Evolutionary conservation across 2,329 filamentous ascomycete species (phyloP).

Genomic region (Beauveria sp.): DNA sequence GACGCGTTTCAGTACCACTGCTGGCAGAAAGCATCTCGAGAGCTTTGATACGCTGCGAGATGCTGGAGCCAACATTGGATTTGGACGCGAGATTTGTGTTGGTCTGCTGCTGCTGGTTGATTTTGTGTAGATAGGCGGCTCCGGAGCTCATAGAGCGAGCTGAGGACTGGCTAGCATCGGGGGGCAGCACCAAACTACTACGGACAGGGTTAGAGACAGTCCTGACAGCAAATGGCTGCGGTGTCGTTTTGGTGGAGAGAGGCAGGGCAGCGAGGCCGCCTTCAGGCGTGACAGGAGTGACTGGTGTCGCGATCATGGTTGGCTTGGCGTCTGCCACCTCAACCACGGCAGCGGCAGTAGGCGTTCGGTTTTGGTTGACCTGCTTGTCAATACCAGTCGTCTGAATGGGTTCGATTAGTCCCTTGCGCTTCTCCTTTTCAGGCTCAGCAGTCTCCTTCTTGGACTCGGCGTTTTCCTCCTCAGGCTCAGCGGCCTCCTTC

Average conservation of each 20-base stretch:
- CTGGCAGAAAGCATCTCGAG: constrained; percentile 65
- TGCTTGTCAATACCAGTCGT: constrained; percentile 37
- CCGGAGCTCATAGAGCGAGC: constrained; percentile 50
- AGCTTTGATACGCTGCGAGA: constrained; percentile 90
- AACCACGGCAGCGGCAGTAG: constrained; percentile 39
- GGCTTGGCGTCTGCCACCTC: not conserved
- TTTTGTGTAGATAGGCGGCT: constrained; percentile 46
- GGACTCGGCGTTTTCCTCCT: not conserved
- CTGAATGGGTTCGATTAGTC: constrained; percentile 45
- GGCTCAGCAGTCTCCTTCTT: not conserved
- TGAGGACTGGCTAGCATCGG: constrained; percentile 38
- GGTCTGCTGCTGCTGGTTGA: constrained; percentile 41
- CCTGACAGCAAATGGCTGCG: constrained; percentile 26
- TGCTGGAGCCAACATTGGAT: constrained; percentile 77
- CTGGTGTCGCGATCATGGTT: constrained; percentile 4
- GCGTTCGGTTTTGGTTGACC: not conserved
- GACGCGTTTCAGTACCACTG: constrained; percentile 19
- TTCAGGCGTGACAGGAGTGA: constrained; percentile 2
- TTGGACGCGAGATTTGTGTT: constrained; percentile 49
- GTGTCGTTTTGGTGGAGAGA: constrained; percentile 21
- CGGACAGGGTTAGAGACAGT: constrained; percentile 41
- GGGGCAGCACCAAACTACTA: constrained; percentile 36
- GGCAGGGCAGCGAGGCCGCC: constrained; percentile 6
- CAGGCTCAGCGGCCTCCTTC: not conserved
- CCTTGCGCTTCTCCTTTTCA: constrained; percentile 16